Base-by-base conservation (phyloP, 2,329 filamentous ascomycete species). In the Xylariaceae sp. region DNA sequence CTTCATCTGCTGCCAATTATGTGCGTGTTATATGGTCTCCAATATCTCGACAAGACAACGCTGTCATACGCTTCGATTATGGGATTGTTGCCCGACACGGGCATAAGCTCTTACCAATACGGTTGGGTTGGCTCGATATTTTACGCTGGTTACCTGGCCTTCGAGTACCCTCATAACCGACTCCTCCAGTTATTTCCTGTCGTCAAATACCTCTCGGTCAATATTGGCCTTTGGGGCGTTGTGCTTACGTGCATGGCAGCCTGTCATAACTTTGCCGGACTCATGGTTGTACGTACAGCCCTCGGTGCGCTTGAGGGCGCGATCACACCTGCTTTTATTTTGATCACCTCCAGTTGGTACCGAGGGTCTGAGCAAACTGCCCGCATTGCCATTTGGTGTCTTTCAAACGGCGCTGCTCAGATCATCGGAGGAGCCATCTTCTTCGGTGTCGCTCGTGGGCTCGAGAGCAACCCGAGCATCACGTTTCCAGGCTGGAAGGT, bases 281-380 rank as follows among this genome's bases (percentile, higher is more conserved):
- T 86, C 40, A 74, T 85, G 65, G 75, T 75, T 2, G 77, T 79
- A 9, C 74, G 84, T 2, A 79, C 86, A 59, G 77, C 86, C 54
- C 73, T 87, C 1, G 84, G 84, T 7, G 72, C 81, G 0, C 85
- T 86, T 64, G 84, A 87, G 63, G 77, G 72, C 7, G 66, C 68
- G 7, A 73, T 78, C 32, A 71, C 77, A 10, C 82, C 83, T 0
- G 79, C 78, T 19, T 85, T 84, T 60, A 74, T 84, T 16, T 80
- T 81, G 18, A 81, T 85, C 32, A 84, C 82, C 0, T 78, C 81
- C 52, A 85, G 85, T 81, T 87, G 84, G 84, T 87, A 81, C 75
- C 77, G 81, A 42, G 76, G 83, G 49, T 75, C 77, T 54, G 84
- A 87, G 62, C 83, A 87, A 67, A 84, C 83, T 0, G 67, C 81